These are phyloP conservation scores for Gastrolobium villosum DNA, from an alignment of 306 rosid genomes.

Conservation along the genomic window DNA sequence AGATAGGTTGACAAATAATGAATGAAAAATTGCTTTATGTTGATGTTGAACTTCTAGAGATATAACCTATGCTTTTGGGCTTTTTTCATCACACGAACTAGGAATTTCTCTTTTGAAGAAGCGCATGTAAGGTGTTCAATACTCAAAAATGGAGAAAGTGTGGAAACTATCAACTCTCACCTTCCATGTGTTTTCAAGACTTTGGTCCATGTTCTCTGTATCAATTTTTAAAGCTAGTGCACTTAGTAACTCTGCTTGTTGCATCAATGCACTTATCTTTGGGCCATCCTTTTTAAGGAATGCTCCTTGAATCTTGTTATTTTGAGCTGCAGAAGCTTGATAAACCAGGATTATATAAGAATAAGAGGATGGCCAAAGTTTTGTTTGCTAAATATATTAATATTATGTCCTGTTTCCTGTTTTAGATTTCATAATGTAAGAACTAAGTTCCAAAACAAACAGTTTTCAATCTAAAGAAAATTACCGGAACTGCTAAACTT, in stretches of 20 bases:
- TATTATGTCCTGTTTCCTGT: constrained; percentile 34
- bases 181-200: constrained; percentile 93
- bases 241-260: constrained; percentile 86
- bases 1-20: neutral
- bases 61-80: neutral
- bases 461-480: constrained; percentile 33
- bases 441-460: constrained; percentile 34
- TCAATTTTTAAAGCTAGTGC: constrained; percentile 79
- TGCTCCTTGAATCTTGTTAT: constrained; percentile 61
- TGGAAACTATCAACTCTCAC: constrained; percentile 56
- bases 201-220: constrained; percentile 77
- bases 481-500: constrained; percentile 63
- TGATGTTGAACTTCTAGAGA: constrained; percentile 3
- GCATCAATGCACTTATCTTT: constrained; percentile 67
- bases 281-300: constrained; percentile 82
- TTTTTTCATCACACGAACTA: constrained; percentile 11
- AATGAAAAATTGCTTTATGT: neutral
- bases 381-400: constrained; percentile 13
- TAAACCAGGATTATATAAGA: constrained; percentile 44
- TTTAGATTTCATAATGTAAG: constrained; percentile 41
- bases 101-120: constrained; percentile 25
- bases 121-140: constrained; percentile 13
- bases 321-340: constrained; percentile 57
- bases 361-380: constrained; percentile 43
- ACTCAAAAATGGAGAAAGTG: constrained; percentile 33